These are phyloP conservation scores for Aphanomyces invadans DNA, from an alignment of 352 stramenopile species.

Conservation along the genomic window DNA sequence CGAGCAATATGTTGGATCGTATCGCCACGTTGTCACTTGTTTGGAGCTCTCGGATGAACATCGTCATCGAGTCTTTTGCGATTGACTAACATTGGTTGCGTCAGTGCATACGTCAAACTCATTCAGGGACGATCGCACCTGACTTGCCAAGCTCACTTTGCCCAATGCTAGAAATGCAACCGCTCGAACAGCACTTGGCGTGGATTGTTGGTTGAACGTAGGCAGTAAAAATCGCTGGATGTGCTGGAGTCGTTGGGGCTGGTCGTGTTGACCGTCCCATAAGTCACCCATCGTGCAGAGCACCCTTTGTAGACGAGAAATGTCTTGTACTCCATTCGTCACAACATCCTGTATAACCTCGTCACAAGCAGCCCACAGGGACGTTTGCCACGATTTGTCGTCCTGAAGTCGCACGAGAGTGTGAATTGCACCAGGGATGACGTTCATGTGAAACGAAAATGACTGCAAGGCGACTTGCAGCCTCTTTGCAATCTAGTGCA, in stretches of 20 bases:
- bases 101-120: no score
- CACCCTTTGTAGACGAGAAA: conserved; percentile 49
- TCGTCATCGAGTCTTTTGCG: conserved; percentile 90
- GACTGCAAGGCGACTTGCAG: conserved; percentile 40
- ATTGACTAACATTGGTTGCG: conserved; percentile 40
- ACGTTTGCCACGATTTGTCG: not conserved
- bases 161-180: conserved; percentile 92
- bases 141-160: conserved; percentile 94
- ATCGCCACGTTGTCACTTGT: conserved; percentile 78
- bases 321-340: not conserved
- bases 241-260: conserved; percentile 40
- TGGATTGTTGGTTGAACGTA: conserved; percentile 40
- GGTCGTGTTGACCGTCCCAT: conserved; percentile 37
- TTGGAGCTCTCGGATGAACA: conserved; percentile 92
- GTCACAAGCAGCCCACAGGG: conserved; percentile 34
- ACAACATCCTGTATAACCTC: not conserved
- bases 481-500: conserved; percentile 13
- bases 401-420: conserved; percentile 36
- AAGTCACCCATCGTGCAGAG: conserved; percentile 76
- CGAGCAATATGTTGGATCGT: conserved; percentile 94
- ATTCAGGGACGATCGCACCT: conserved; percentile 30
- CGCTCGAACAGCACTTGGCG: conserved; percentile 77
- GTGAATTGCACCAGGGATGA: conserved; percentile 66
- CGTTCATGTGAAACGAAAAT: conserved; percentile 71
- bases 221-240: conserved; percentile 74